A percentile compares a stretch with the other conserved stretches of the same genome.
These are phyloP conservation scores for Brettanomyces nanus DNA, from an alignment of 805 yeast species.

Conservation along the genomic window DNA sequence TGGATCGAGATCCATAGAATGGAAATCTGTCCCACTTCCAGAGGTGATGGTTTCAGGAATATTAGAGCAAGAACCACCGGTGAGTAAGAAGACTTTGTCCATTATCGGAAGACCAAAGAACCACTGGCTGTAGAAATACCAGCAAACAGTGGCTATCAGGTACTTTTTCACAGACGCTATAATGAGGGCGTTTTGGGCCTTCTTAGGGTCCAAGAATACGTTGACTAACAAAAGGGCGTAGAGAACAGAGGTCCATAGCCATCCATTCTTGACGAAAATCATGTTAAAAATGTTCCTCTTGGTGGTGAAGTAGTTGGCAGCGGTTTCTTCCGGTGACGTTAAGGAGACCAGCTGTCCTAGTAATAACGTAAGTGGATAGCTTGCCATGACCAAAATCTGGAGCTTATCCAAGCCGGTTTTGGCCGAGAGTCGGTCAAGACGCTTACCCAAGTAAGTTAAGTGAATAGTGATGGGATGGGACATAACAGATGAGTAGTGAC, in stretches of 20 bases:
- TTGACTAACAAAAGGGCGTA: conserved; percentile 17
- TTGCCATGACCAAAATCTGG: conserved; percentile 3
- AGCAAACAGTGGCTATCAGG: conserved; percentile 58
- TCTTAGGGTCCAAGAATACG: no score
- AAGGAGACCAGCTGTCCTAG: conserved; percentile 44
- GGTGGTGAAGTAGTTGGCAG: conserved; percentile 43
- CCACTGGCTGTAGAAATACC: conserved; percentile 87
- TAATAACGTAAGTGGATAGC: conserved; percentile 35
- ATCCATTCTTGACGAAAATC: conserved; percentile 78
- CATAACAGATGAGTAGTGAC: background rate
- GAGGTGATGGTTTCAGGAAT: conserved; percentile 14
- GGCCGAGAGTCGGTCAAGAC: background rate
- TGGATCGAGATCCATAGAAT: no score
- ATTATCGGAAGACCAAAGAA: conserved; percentile 76
- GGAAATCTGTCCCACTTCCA: no score
- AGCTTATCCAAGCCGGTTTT: conserved; percentile 2
- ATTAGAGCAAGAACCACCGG: conserved; percentile 73
- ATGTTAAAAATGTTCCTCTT: conserved; percentile 67
- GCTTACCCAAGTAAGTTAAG: background rate
- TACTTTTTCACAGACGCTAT: conserved; percentile 38
- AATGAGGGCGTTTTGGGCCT: no score
- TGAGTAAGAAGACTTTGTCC: conserved; percentile 71
- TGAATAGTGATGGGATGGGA: background rate
- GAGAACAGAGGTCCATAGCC: conserved; percentile 77
- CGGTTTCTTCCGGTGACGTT: conserved; percentile 36